Evolutionary conservation across 345 rosid genomes (phyloP), one percentile per base, ranked within the genome.

Genomic region (Diplotaxis tenuifolia): DNA sequence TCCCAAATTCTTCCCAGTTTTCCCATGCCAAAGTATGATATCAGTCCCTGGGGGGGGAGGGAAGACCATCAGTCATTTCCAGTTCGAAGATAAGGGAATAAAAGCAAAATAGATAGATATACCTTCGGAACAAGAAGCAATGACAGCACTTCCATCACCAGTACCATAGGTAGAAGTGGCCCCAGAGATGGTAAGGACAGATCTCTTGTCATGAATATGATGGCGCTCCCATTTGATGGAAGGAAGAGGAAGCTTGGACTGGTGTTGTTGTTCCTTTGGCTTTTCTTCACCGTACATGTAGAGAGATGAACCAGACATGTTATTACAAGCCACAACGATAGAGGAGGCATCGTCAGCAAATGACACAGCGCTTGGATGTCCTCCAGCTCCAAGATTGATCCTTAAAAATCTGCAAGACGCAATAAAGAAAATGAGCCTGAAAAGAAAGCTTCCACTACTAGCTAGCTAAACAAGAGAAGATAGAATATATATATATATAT

Each of bases 101-200:
- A 25, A 25, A 25, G 7, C 8, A 29, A 29, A 36, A 11, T 36
- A 36, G 42, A 36, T 11, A n/a, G n/a, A n/a, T n/a, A n/a, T n/a
- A 92, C 98, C 98, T 87, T 95, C 99, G 18, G 98, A 89, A 81
- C 96, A 92, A 75, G 99, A 86, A 70, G 87, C 96, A 68, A 92
- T 62, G 76, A 95, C 75, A 15, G 84, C 53, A 80, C 96, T 90
- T 72, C 99, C 96, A 81, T 95, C 97, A 49, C 83, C 97, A 78
- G 79, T 86, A 34, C 98, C 98, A 84, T 89, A 92, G 67, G 82
- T 88, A 58, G 99, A 86, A 75, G 84, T 67, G n/a, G 94, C 83
- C 76, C 94, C 90, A 78, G 81, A 83, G 7, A 95, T 64, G 64
- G 91, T 85, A 68, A 92, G 45, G 42, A 92, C 88, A 62, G 83